Conservation (phyloP, 2,329 filamentous ascomycete genomes). For the Diplodia intermedia region DNA sequence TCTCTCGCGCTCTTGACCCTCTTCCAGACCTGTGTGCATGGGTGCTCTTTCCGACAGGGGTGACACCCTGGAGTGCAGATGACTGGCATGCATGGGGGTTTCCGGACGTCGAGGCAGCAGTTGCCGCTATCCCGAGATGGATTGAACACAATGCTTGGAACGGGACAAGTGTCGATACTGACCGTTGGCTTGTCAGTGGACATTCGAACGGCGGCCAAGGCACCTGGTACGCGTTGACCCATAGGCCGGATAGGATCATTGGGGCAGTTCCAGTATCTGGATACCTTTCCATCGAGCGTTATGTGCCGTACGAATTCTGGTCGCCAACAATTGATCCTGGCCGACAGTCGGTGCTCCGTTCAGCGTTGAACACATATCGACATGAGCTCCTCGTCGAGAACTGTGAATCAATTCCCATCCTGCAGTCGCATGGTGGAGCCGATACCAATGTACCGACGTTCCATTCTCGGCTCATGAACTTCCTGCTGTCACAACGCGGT, state of each 20-base stretch:
- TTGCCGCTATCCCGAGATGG: conserved; percentile 59
- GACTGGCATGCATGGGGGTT: conserved; percentile 68
- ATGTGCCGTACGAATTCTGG: conserved; percentile 66
- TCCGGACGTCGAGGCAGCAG: conserved; percentile 61
- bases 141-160: conserved; percentile 57
- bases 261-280: conserved; percentile 65
- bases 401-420: conserved; percentile 58
- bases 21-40: conserved; percentile 62
- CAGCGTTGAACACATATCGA: conserved; percentile 59
- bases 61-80: conserved; percentile 65
- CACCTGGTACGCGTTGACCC: conserved; percentile 63
- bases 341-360: conserved; percentile 56
- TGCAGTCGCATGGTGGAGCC: conserved; percentile 63
- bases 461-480: conserved; percentile 62
- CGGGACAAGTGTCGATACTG: conserved; percentile 53
- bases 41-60: conserved; percentile 63
- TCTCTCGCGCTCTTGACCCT: conserved; percentile 57
- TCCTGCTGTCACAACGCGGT: conserved; percentile 54
- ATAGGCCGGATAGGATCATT: conserved; percentile 63
- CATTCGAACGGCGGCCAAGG: conserved; percentile 69
- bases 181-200: conserved; percentile 61
- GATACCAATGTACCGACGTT: conserved; percentile 67
- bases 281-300: conserved; percentile 65
- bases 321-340: conserved; percentile 58
- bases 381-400: conserved; percentile 64